A percentile compares a stretch with the other conserved stretches of the same genome.
Conservation (phyloP, 371 early-diverging fungal genomes). For the Basidiobolus heterosporus region DNA sequence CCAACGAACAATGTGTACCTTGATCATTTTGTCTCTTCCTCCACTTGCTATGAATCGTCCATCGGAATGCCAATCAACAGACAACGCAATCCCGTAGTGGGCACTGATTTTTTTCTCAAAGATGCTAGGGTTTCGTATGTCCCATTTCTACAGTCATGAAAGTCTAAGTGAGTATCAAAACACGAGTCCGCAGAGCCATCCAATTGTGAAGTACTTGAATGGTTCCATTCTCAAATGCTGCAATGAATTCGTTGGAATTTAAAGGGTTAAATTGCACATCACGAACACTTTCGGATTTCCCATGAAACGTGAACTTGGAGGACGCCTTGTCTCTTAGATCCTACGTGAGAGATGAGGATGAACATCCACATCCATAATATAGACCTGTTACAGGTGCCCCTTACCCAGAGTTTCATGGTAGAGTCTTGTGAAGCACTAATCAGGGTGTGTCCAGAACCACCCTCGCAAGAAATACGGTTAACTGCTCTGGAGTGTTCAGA, state of each 20-base stretch:
- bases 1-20: slow-evolving; percentile 20
- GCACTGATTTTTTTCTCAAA: slow-evolving; percentile 56
- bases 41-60: slow-evolving; percentile 65
- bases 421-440: slow-evolving; percentile 73
- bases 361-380: background rate
- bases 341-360: slow-evolving; percentile 13
- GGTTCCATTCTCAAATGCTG: slow-evolving; percentile 78
- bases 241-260: slow-evolving; percentile 44
- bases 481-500: slow-evolving; percentile 66
- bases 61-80: slow-evolving; percentile 67
- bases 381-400: background rate
- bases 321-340: slow-evolving; percentile 45
- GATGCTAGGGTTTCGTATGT: slow-evolving; percentile 44
- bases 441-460: slow-evolving; percentile 41
- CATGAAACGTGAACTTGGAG: slow-evolving; percentile 42
- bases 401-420: slow-evolving; percentile 63
- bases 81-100: slow-evolving; percentile 58
- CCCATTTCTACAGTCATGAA: slow-evolving; percentile 65
- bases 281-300: slow-evolving; percentile 66
- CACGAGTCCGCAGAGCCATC: too few relatives aligned
- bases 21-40: slow-evolving; percentile 68
- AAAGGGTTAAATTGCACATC: slow-evolving; percentile 71
- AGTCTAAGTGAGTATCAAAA: too few relatives aligned
- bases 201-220: slow-evolving; percentile 34
- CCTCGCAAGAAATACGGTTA: slow-evolving; percentile 62